These are phyloP conservation scores for Paramyrothecium sp. DNA, from an alignment of 2,329 filamentous ascomycete species.

Conservation along the genomic window DNA sequence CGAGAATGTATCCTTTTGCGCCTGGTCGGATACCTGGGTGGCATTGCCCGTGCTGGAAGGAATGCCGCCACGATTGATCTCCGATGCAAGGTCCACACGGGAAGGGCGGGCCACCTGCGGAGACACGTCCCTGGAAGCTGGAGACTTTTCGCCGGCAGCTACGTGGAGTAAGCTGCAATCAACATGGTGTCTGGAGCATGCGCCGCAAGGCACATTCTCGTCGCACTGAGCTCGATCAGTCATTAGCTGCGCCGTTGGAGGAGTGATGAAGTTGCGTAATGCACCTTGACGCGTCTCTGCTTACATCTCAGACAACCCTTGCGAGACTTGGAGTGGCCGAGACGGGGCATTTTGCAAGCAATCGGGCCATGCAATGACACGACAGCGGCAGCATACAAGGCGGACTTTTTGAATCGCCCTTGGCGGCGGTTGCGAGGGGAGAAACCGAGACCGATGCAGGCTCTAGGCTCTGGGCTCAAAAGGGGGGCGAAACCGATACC, in stretches of 20 bases:
- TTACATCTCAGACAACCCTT: conserved; percentile 33
- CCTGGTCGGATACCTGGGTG: conserved; percentile 6
- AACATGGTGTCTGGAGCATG: conserved; percentile 32
- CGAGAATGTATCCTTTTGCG: conserved; percentile 10
- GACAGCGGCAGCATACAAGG: too few relatives aligned
- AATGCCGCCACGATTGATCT: too few relatives aligned
- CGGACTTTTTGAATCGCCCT: too few relatives aligned
- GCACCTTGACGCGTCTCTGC: conserved; percentile 33
- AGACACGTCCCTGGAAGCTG: conserved; percentile 5
- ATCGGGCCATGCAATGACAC: too few relatives aligned
- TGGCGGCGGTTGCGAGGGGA: too few relatives aligned
- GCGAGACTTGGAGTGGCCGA: conserved; percentile 34
- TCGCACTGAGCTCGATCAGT: conserved; percentile 28
- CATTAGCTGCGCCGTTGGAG: background rate
- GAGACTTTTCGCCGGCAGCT: conserved; percentile 5
- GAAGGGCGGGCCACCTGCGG: too few relatives aligned
- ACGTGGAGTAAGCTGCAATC: conserved; percentile 24
- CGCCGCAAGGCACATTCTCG: conserved; percentile 33
- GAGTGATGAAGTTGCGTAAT: background rate
- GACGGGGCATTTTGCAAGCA: conserved; percentile 16
- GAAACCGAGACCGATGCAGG: too few relatives aligned
- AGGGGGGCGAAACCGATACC: background rate
- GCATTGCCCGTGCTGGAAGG: background rate
- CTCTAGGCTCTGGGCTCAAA: background rate
- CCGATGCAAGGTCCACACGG: too few relatives aligned